Percentiles rank a stretch among this genome's conserved stretches.
These are phyloP conservation scores for Vitis vinifera DNA, from an alignment of 164 flowering plant species.

Conservation along the genomic window DNA sequence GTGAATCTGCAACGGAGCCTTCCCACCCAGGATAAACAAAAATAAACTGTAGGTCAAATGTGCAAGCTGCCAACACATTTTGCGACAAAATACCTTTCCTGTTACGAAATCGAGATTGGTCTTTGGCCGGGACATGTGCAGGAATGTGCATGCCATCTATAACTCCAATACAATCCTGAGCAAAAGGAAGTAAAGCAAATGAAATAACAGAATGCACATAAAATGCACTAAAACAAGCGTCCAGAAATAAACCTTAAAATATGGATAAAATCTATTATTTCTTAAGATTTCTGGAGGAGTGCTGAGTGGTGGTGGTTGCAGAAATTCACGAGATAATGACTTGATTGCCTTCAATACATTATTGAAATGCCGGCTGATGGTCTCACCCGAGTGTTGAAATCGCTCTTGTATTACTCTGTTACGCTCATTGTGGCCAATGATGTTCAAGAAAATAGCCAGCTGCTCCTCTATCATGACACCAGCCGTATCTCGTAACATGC, in stretches of 20 bases:
- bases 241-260: constrained; percentile 54
- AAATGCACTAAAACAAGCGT: neutral
- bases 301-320: constrained; percentile 39
- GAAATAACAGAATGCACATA: neutral
- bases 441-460: constrained; percentile 65
- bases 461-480: constrained; percentile 81
- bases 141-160: constrained; percentile 77
- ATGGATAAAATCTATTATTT: constrained; percentile 55
- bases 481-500: constrained; percentile 63
- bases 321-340: constrained; percentile 68
- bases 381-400: constrained; percentile 82
- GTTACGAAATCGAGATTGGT: constrained; percentile 71
- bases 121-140: constrained; percentile 76
- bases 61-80: constrained; percentile 83
- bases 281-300: constrained; percentile 52
- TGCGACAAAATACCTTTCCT: constrained; percentile 58
- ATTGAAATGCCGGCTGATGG: constrained; percentile 76
- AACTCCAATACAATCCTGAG: constrained; percentile 79
- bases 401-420: constrained; percentile 75
- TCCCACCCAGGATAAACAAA: constrained; percentile 90
- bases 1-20: constrained; percentile 76
- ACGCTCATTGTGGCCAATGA: constrained; percentile 74
- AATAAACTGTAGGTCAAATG: constrained; percentile 76
- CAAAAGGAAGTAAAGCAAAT: neutral
- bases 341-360: constrained; percentile 72